Evolutionary conservation across 139 green algal species (phyloP).

Genomic region (Desmodesmus armatus): DNA sequence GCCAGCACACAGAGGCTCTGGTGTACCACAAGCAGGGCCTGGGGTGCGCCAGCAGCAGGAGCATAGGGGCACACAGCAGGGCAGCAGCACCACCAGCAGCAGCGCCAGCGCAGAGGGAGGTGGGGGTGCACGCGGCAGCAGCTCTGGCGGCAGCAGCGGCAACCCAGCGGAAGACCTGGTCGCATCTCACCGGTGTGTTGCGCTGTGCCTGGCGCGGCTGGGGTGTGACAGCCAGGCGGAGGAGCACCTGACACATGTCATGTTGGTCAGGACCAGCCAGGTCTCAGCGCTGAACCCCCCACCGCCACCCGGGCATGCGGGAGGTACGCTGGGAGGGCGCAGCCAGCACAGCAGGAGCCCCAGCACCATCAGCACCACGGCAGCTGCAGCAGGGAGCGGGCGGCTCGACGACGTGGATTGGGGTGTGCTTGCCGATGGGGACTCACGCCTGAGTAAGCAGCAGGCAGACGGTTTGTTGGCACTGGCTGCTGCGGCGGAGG

Average conservation of each 20-base stretch:
- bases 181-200: slow-evolving; percentile 19
- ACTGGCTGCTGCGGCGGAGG: slow-evolving; percentile 37
- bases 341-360: background rate
- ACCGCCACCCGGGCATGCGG: slow-evolving; percentile 4
- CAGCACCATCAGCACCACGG: too few species aligned
- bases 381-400: background rate
- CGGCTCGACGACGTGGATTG: slow-evolving; percentile 1
- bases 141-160: background rate
- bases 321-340: background rate
- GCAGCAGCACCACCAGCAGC: background rate
- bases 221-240: slow-evolving; percentile 37
- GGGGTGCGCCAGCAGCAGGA: slow-evolving; percentile 16
- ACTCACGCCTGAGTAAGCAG: slow-evolving; percentile 3
- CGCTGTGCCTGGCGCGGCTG: slow-evolving; percentile 33
- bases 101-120: background rate
- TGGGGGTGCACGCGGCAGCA: background rate
- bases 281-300: background rate
- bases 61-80: background rate
- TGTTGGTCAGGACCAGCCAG: background rate
- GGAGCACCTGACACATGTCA: slow-evolving; percentile 20
- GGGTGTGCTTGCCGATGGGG: slow-evolving; percentile 27
- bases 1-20: slow-evolving; percentile 24
- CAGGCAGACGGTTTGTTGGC: slow-evolving; percentile 27
- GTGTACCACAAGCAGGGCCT: slow-evolving; percentile 40
- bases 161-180: slow-evolving; percentile 1